phyloP scores from a whole-genome alignment of 305 asterid genomes.

The Galium porrigens region DNA sequence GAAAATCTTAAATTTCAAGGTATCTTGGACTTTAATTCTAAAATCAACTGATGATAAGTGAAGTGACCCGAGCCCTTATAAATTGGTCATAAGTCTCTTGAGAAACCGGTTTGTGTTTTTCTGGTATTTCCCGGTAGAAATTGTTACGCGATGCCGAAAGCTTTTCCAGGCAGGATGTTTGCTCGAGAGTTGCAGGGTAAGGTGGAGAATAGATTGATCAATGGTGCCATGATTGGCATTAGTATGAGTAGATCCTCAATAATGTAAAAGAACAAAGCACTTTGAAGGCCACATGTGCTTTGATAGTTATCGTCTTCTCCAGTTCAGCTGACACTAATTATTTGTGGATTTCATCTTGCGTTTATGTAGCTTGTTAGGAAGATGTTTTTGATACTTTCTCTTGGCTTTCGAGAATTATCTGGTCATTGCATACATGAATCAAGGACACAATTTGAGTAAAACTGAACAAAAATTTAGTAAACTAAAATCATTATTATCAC shows the following conservation, averaged over 20 bases:
- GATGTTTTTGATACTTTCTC: background rate
- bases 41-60: no score
- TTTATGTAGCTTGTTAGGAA: background rate
- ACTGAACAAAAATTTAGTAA: no score
- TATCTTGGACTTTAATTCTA: no score
- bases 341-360: background rate
- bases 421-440: no score
- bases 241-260: slow-evolving; percentile 10
- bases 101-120: no score
- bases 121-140: no score
- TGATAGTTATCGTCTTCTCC: background rate
- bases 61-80: no score
- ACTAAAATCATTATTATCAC: background rate
- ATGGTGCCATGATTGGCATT: slow-evolving; percentile 4
- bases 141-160: no score
- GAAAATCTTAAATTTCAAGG: no score
- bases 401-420: no score
- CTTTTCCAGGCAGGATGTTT: background rate
- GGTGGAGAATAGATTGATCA: slow-evolving; percentile 1
- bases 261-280: background rate
- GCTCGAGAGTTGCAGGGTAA: background rate
- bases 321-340: background rate
- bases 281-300: slow-evolving; percentile 6
- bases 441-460: no score
- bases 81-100: no score